Base-by-base conservation (phyloP, 805 yeast species). In the Lachancea lanzarotensis region DNA sequence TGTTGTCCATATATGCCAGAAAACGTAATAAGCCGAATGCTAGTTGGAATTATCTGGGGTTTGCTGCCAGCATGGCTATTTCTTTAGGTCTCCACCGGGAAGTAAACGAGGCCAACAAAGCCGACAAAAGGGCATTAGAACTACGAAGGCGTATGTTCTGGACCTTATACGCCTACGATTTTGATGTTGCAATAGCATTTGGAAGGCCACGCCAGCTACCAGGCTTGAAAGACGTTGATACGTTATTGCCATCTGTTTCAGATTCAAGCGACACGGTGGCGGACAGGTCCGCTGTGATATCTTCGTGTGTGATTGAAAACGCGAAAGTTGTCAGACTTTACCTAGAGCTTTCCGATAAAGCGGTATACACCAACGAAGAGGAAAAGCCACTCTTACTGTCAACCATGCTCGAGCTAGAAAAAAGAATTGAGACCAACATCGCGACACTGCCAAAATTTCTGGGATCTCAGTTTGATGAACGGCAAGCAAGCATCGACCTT, bases 141-240 rank as follows among this genome's bases (percentile, higher is more conserved):
- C 79, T 52, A 69, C 70, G 84, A 51, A 67, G 84, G 54, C 63
- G 85, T 44, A 59, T 79, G 27, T 82, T 85, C 84, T 81, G 85
- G 83, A 81, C 82, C 1, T 52, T 82, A 9, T 79, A 76, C 51
- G 72, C 76, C 42, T 78, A 78, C 52, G 86, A 80, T 59, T 75
- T 79, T 15, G 81, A 82, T 42, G 76, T 83, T 15, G 75, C 83
- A 1, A 68, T 81, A 18, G 75, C 83, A 0, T 77, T 78, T 60
- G 86, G 85, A 12, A 64, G 88, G 52, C 87, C 88, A 1, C 70
- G 77, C 4, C 72, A 72, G 50, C 62, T 77, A 38, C 82, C 82
- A 1, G 62, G 63, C 13, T 25, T 41, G 9, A 70, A 69, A 38
- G 70, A 69, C 48, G 68, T 76, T 53, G 79, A 76, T 53, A 73